These are phyloP conservation scores for Phaeosphaeria sp. DNA, from an alignment of 2,329 filamentous ascomycete genomes.

Conservation along the genomic window DNA sequence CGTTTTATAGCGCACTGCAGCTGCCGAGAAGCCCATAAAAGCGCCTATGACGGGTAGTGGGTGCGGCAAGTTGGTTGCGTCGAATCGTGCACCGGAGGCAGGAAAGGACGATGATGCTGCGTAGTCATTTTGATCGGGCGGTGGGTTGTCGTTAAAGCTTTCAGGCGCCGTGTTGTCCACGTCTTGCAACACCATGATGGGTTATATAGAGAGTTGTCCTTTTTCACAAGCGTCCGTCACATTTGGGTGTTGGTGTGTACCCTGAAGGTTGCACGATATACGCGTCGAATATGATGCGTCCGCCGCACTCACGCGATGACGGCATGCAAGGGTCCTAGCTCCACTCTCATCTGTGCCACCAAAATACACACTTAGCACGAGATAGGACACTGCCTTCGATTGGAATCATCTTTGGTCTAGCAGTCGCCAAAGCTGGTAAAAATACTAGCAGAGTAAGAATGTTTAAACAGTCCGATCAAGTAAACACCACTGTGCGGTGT, in stretches of 20 bases:
- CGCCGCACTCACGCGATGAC: slow-evolving; percentile 30
- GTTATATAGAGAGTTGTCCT: not conserved
- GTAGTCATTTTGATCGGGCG: slow-evolving; percentile 48
- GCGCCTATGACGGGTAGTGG: slow-evolving; percentile 44
- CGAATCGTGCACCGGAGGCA: slow-evolving; percentile 34
- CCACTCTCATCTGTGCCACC: not conserved
- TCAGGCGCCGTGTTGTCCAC: slow-evolving; percentile 37
- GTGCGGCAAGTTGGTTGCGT: slow-evolving; percentile 46
- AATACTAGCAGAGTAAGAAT: too few relatives aligned
- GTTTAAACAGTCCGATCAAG: not conserved
- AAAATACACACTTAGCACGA: not conserved
- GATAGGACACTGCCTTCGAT: not conserved
- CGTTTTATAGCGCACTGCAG: slow-evolving; percentile 34
- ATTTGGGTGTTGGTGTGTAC: slow-evolving; percentile 44
- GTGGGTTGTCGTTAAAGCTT: slow-evolving; percentile 38
- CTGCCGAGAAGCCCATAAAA: slow-evolving; percentile 36
- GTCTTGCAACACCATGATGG: slow-evolving; percentile 51
- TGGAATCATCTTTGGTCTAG: not conserved
- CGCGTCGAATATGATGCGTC: slow-evolving; percentile 8
- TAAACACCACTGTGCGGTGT: not conserved
- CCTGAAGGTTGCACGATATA: slow-evolving; percentile 9
- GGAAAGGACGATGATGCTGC: slow-evolving; percentile 23
- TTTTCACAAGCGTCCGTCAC: slow-evolving; percentile 15
- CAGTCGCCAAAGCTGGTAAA: too few relatives aligned
- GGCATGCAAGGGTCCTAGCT: slow-evolving; percentile 25